phyloP scores from a whole-genome alignment of 192 early-diverging fungal genomes.

The Cladochytrium replicatum region DNA sequence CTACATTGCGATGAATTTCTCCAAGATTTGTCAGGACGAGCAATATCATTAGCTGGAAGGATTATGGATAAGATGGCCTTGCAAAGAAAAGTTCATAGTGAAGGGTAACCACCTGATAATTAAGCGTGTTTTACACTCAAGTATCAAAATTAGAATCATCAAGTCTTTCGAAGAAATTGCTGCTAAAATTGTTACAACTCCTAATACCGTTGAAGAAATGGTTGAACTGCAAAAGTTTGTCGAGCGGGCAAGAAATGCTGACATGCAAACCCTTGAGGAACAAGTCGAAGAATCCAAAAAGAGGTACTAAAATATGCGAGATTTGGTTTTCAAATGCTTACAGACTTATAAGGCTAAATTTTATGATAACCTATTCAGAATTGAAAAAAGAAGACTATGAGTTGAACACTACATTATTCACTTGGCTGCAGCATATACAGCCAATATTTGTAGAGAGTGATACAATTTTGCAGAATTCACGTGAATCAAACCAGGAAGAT shows the following conservation, averaged over 20 bases:
- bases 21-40: conserved; percentile 32
- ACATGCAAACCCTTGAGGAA: conserved; percentile 40
- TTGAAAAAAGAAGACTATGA: conserved; percentile 47
- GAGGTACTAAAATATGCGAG: conserved; percentile 19
- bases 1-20: conserved; percentile 46
- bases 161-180: conserved; percentile 39
- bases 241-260: conserved; percentile 28
- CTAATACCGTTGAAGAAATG: conserved; percentile 51
- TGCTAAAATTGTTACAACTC: conserved; percentile 25
- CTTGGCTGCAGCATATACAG: conserved; percentile 44
- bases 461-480: conserved; percentile 28
- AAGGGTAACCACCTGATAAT: conserved; percentile 13
- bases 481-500: conserved; percentile 45
- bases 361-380: conserved; percentile 49
- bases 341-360: conserved; percentile 33
- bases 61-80: conserved; percentile 38
- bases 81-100: conserved; percentile 21
- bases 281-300: conserved; percentile 47
- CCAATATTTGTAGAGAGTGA: conserved; percentile 43
- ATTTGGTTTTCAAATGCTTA: conserved; percentile 7
- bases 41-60: conserved; percentile 26
- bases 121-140: not conserved
- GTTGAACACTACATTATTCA: conserved; percentile 42
- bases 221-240: conserved; percentile 45
- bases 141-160: conserved; percentile 22